A percentile compares a stretch with the other conserved stretches of the same genome.
phyloP scores from a whole-genome alignment of 768 basidiomycete species.

The Kwoniella newhampshirensis region DNA sequence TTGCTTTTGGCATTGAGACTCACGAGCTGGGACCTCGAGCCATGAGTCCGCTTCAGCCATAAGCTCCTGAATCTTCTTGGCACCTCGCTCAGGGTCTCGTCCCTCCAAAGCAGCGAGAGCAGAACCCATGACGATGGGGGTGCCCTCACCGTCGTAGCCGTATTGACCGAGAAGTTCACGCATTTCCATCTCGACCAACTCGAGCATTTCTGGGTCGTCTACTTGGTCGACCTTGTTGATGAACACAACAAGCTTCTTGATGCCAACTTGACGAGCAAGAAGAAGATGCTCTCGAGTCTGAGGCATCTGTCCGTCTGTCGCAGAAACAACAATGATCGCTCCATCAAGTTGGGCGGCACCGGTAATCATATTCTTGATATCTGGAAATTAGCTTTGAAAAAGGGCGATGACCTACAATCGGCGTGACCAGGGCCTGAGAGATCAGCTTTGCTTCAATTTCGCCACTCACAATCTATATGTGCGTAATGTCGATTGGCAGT shows the following conservation, averaged over 20 bases:
- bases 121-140: slow-evolving; percentile 97
- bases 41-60: slow-evolving; percentile 85
- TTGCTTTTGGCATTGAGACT: slow-evolving; percentile 47
- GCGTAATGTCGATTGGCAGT: slow-evolving; percentile 86
- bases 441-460: slow-evolving; percentile 79
- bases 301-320: slow-evolving; percentile 99
- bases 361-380: slow-evolving; percentile 88
- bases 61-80: slow-evolving; percentile 74
- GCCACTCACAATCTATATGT: slow-evolving; percentile 71
- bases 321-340: slow-evolving; percentile 73
- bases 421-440: slow-evolving; percentile 79
- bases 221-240: slow-evolving; percentile 99
- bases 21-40: slow-evolving; percentile 90
- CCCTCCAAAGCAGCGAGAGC: slow-evolving; percentile 93
- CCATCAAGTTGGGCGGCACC: slow-evolving; percentile 95
- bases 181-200: slow-evolving; percentile 99
- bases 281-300: slow-evolving; percentile 98
- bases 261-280: slow-evolving; percentile 94
- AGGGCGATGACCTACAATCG: slow-evolving; percentile 16
- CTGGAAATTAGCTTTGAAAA: slow-evolving; percentile 22
- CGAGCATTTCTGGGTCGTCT: slow-evolving; percentile 94
- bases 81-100: slow-evolving; percentile 74
- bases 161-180: slow-evolving; percentile 87
- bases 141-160: slow-evolving; percentile 94
- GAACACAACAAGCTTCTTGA: slow-evolving; percentile 96